A percentile compares a stretch with the other conserved stretches of the same genome.
These are phyloP conservation scores for Zygosaccharomyces lentus DNA, from an alignment of 805 yeast genomes.

Conservation along the genomic window DNA sequence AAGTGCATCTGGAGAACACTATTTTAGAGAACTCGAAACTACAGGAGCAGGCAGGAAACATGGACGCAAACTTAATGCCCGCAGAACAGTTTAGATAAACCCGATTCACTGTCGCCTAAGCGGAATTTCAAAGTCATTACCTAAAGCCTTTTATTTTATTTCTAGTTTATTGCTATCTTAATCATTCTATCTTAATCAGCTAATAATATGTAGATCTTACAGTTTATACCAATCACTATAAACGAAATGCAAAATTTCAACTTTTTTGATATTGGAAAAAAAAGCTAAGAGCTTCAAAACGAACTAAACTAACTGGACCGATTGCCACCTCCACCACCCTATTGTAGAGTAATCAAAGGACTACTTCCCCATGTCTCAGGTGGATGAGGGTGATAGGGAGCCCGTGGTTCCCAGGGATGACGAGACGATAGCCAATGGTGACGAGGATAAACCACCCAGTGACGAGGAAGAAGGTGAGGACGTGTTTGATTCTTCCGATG, in stretches of 20 bases:
- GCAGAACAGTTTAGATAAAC: constrained; percentile 23
- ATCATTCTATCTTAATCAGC: no score
- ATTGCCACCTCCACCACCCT: not conserved
- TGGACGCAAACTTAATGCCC: constrained; percentile 32
- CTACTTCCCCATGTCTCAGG: constrained; percentile 9
- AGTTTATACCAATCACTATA: not conserved
- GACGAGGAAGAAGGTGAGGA: constrained; percentile 46
- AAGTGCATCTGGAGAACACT: constrained; percentile 23
- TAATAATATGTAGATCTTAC: no score
- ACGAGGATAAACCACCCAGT: constrained; percentile 37
- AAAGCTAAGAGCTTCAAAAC: not conserved
- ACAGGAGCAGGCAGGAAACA: constrained; percentile 32
- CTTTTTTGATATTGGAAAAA: not conserved
- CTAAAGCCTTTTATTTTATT: not conserved
- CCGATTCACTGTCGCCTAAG: not conserved
- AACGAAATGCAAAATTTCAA: not conserved
- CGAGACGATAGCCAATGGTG: constrained; percentile 38
- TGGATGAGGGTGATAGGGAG: constrained; percentile 9
- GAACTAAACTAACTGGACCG: not conserved
- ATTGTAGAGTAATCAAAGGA: not conserved
- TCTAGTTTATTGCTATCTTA: no score
- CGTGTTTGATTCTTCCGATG: constrained; percentile 74
- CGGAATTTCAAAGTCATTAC: not conserved
- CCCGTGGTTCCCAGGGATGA: constrained; percentile 16
- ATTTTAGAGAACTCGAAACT: constrained; percentile 24